Base-by-base conservation (phyloP, 805 yeast genomes). In the Pichia cabralensis region DNA sequence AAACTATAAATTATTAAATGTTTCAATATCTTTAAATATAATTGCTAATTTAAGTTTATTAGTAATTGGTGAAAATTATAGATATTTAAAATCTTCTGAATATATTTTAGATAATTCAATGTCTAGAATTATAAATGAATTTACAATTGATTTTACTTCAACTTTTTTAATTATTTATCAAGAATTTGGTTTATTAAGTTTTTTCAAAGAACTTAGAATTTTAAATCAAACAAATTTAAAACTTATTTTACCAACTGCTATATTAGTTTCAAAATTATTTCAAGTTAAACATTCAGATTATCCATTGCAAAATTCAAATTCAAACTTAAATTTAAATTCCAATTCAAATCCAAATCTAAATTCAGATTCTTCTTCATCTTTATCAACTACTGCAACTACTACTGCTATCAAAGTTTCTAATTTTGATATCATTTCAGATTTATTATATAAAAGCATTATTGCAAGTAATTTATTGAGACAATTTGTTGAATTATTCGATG, bases 141-240 rank as follows among this genome's bases (percentile, higher is more conserved):
- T 34, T 31, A 18, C 39, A 4, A 18, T 32, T 12, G 41, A 42
- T 23, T 43, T 45, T 11, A 20, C 50, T 13, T 27, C 40, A 23
- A 43, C 43, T 8, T 46, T 40, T 27, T 27, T 52, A 22, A 25
- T 43, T 21, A 48, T 52, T 13, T 55, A 53, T 36, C 47, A 48
- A 30, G 59, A 62, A 28, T 58, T 61, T 42, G 69, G 69, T 0
- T 36, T 66, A 8, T 61, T 57, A 33, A 59, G 61, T 36, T 39
- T 69, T n/a, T 45, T 69, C 30, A 61, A 60, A 37, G 30, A 17
- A 14, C 17, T 44, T 9, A 39, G 40, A 24, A 30, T 30, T 14
- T 30, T 42, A 14, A 39, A 41, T 26, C 28, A 40, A 21, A 18
- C 23, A 22, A 40, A 42, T 29, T 32, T 44, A 14, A 37, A 38